These are phyloP conservation scores for Calocybe cyanea DNA, from an alignment of 768 basidiomycete genomes.

Conservation along the genomic window DNA sequence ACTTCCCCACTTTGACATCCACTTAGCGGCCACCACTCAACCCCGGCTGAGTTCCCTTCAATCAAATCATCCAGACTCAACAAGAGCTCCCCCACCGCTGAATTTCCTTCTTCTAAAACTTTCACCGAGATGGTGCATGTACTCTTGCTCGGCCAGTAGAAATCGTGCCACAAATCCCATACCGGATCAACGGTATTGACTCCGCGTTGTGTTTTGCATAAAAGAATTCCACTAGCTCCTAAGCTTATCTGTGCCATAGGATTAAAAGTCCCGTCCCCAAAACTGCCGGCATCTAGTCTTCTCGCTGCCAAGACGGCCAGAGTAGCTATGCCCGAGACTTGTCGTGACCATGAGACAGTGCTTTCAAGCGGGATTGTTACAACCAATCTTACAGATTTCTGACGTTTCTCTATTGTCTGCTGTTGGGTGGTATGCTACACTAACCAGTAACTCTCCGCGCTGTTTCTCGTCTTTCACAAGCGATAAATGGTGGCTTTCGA, in stretches of 20 bases:
- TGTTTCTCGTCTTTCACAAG: slow-evolving; percentile 9
- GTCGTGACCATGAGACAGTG: not conserved
- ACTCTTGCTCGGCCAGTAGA: slow-evolving; percentile 7
- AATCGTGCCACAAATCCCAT: slow-evolving; percentile 7
- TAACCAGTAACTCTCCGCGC: slow-evolving; percentile 12
- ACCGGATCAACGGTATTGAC: slow-evolving; percentile 3
- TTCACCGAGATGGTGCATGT: slow-evolving; percentile 10
- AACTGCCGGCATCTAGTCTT: not conserved
- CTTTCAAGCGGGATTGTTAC: not conserved
- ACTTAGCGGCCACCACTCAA: slow-evolving; percentile 17
- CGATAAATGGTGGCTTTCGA: slow-evolving; percentile 7
- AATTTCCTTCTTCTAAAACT: slow-evolving; percentile 3
- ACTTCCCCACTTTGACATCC: slow-evolving; percentile 11
- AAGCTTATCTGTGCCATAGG: slow-evolving; percentile 10
- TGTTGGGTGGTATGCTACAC: slow-evolving; percentile 9
- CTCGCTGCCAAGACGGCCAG: slow-evolving; percentile 10
- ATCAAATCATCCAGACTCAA: slow-evolving; percentile 11
- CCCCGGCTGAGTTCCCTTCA: slow-evolving; percentile 5
- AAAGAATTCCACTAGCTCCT: slow-evolving; percentile 6
- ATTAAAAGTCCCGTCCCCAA: not conserved
- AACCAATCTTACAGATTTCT: not conserved
- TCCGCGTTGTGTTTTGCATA: slow-evolving; percentile 6
- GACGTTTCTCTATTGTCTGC: not conserved
- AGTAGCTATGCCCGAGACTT: slow-evolving; percentile 12
- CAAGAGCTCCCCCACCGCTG: slow-evolving; percentile 8